Conservation (phyloP, 2,329 filamentous ascomycete species). For the Ceratocystis papillata region DNA sequence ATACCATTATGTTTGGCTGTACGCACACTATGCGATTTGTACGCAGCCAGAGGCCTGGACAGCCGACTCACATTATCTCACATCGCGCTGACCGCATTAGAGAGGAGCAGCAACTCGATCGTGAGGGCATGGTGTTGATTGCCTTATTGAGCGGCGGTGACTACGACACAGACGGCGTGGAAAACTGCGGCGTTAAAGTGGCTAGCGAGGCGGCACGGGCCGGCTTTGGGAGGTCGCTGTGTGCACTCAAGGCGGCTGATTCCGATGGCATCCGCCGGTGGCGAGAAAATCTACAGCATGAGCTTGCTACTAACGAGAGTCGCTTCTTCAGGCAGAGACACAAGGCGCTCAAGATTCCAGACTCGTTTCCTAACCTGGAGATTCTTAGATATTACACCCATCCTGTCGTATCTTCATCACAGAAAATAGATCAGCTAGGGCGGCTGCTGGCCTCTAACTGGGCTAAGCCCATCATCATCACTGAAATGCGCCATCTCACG, state of each 20-base stretch:
- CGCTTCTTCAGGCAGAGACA: constrained; percentile 69
- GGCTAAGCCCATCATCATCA: constrained; percentile 53
- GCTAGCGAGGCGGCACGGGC: constrained; percentile 84
- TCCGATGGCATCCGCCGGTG: constrained; percentile 51
- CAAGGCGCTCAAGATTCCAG: constrained; percentile 61
- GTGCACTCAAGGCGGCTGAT: constrained; percentile 51
- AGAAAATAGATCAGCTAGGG: constrained; percentile 46
- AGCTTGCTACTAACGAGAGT: constrained; percentile 74
- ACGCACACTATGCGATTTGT: constrained; percentile 60
- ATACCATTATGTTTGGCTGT: constrained; percentile 95
- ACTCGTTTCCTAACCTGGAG: constrained; percentile 67
- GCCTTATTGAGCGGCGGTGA: constrained; percentile 94
- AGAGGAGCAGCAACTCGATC: constrained; percentile 54
- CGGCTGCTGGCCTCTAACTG: constrained; percentile 42
- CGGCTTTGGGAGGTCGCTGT: constrained; percentile 71
- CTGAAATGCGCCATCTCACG: constrained; percentile 60
- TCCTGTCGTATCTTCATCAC: constrained; percentile 61
- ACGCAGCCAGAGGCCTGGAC: constrained; percentile 16
- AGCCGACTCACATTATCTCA: constrained; percentile 73
- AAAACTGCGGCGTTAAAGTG: constrained; percentile 74
- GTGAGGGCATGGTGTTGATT: constrained; percentile 84
- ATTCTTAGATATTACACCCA: constrained; percentile 80
- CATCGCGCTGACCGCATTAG: constrained; percentile 40
- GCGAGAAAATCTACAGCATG: constrained; percentile 60
- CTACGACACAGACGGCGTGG: constrained; percentile 79